Evolutionary conservation across 2,329 filamentous ascomycete genomes (phyloP), one percentile per base, ranked within the genome.

Genomic region (Botryosphaeria dothidea): DNA sequence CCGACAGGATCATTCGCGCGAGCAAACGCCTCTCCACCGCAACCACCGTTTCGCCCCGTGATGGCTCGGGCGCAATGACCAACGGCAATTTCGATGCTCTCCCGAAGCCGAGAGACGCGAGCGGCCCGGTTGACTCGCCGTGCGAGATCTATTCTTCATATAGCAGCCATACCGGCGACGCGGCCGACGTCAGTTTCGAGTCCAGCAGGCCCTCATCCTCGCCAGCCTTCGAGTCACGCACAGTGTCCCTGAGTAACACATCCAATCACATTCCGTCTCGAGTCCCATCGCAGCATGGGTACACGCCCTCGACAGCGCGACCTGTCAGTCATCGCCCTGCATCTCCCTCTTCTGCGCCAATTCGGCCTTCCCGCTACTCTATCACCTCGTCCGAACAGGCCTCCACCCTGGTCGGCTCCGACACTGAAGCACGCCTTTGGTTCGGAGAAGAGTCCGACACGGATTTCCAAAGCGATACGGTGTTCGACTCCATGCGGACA

Each of bases 401-500:
- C 31, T 91, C 89, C 25, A 90, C 88, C 29, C 82, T 90, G 68
- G 86, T 87, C 67, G 89, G 88, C 66, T 92, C 89, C 29, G 91
- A 93, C 70, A 85, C 86, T 72, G 89, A 92, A 66, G 81, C 81
- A 67, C 85, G 86, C 69, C 85, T 88, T 69, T 81, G 79, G n/a
- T 92, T 87, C 11, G 86, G 85, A 23, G 90, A 92, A 65, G 91
- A 92, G 64, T 89, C 92, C 71, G 91, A 92, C 71, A 88, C 87
- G n/a, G 90, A 92, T 74, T 87, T 90, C 72, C 89, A 88, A 77
- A 92, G 90, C 74, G 91, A 93, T 71, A 91, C 88, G 19, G 83
- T 90, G 64, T 93, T 88, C 76, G 91, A 93, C 79, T 93, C 91
- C 31, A 78, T 92, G 69, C 88, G 90, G 62, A 93, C 91, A 17